A percentile compares a stretch with the other conserved stretches of the same genome.
phyloP scores from a whole-genome alignment of 2,329 filamentous ascomycete species.

The Colletotrichum liaoningense region DNA sequence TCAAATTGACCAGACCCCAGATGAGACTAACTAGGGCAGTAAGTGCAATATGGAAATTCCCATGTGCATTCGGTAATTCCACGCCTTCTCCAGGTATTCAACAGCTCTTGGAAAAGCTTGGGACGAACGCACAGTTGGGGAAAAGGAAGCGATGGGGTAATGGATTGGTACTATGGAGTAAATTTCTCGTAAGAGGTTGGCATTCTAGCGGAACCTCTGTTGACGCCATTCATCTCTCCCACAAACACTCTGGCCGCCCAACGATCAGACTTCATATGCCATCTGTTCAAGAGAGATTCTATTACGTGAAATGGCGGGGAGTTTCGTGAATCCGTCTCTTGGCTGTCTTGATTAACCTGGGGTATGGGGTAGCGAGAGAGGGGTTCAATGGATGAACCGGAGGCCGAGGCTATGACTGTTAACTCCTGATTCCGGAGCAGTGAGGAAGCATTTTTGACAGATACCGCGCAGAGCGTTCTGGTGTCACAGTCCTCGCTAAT shows the following conservation, averaged over 20 bases:
- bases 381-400: not conserved
- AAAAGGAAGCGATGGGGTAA: conserved; percentile 3
- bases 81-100: not conserved
- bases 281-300: not conserved
- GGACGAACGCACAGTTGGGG: conserved; percentile 22
- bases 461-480: conserved; percentile 1
- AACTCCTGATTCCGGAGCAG: too few relatives aligned
- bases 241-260: conserved; percentile 11
- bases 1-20: not conserved
- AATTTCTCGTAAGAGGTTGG: conserved; percentile 30
- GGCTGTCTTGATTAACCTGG: conserved; percentile 6
- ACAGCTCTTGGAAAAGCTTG: not conserved
- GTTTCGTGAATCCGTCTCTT: not conserved
- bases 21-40: conserved; percentile 1
- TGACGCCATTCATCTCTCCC: not conserved
- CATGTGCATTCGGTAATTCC: not conserved
- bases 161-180: conserved; percentile 18
- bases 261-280: not conserved
- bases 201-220: conserved; percentile 9
- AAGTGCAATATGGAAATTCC: not conserved
- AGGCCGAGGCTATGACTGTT: not conserved
- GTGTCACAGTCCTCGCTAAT: too few relatives aligned
- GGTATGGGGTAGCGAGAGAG: conserved; percentile 17
- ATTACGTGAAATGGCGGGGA: conserved; percentile 8
- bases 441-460: not conserved